Conservation (phyloP, 2,329 filamentous ascomycete species). For the Zasmidium citrigriseum region DNA sequence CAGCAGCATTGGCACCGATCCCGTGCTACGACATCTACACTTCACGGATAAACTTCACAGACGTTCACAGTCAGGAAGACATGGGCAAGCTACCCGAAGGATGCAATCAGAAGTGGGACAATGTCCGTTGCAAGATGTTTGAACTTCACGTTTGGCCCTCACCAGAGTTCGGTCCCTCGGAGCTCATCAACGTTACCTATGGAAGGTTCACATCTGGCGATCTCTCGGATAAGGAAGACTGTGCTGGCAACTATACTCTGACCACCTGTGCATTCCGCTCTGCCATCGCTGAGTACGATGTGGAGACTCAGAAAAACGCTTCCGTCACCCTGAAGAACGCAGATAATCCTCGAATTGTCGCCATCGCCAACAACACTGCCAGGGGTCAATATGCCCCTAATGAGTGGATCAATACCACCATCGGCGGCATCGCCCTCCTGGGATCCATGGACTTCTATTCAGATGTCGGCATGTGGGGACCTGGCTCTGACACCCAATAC, state of each 20-base stretch:
- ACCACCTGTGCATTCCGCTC: conserved; percentile 8
- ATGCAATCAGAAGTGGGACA: background rate
- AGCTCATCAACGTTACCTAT: background rate
- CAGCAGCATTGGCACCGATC: background rate
- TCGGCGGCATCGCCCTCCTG: conserved; percentile 7
- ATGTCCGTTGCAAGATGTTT: background rate
- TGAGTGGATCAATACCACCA: background rate
- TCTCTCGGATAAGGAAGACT: background rate
- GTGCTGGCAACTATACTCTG: conserved; percentile 1
- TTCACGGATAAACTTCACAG: background rate
- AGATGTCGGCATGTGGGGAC: conserved; percentile 2
- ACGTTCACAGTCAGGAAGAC: background rate
- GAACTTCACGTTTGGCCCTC: background rate
- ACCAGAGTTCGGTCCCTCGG: background rate
- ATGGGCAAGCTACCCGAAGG: background rate
- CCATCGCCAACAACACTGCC: conserved; percentile 1
- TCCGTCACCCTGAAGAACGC: background rate
- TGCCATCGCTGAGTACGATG: conserved; percentile 2
- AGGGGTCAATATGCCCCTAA: background rate
- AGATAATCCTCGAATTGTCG: background rate
- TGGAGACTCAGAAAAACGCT: background rate
- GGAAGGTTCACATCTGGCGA: background rate
- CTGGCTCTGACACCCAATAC: background rate
- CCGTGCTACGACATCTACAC: background rate
- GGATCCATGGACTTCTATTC: conserved; percentile 6